Conservation (phyloP, 208 protist genomes). For the Trypanosoma theileri region DNA sequence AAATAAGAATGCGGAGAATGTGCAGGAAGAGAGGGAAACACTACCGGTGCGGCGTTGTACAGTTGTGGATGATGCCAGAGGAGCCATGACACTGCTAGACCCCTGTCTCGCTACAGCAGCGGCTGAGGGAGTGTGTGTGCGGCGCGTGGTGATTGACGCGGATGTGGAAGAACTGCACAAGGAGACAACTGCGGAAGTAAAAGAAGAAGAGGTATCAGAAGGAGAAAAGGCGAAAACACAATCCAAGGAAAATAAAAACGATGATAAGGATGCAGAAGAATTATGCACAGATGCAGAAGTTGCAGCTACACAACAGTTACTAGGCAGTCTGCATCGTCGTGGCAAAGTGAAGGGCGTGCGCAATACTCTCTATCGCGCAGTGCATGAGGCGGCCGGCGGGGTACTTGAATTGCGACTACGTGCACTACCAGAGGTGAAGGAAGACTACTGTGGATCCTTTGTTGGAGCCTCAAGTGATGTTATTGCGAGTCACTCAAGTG, state of each 20-base stretch:
- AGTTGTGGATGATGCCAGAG: conserved; percentile 18
- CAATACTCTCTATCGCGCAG: conserved; percentile 45
- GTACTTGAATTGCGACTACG: conserved; percentile 48
- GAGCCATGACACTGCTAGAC: conserved; percentile 9
- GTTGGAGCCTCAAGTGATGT: conserved; percentile 23
- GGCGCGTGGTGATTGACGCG: conserved; percentile 20
- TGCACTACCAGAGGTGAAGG: conserved; percentile 44
- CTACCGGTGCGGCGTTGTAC: conserved; percentile 14
- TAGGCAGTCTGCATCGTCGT: conserved; percentile 24
- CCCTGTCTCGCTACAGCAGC: conserved; percentile 13
- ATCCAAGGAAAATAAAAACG: background rate
- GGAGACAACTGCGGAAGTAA: background rate
- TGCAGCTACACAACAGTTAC: conserved; percentile 18
- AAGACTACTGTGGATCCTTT: conserved; percentile 53
- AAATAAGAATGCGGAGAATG: background rate
- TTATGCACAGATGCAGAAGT: conserved; percentile 1
- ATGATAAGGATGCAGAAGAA: conserved; percentile 1
- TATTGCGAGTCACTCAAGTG: conserved; percentile 34
- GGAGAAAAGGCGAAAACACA: background rate
- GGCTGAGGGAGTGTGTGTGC: conserved; percentile 8
- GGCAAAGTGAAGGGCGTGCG: conserved; percentile 30
- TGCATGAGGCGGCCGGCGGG: conserved; percentile 36
- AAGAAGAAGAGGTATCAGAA: background rate
- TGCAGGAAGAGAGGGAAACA: no score
- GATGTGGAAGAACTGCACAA: background rate